A percentile compares a stretch with the other conserved stretches of the same genome.
phyloP scores from a whole-genome alignment of 345 rosid species.

The Eutrema japonicum region DNA sequence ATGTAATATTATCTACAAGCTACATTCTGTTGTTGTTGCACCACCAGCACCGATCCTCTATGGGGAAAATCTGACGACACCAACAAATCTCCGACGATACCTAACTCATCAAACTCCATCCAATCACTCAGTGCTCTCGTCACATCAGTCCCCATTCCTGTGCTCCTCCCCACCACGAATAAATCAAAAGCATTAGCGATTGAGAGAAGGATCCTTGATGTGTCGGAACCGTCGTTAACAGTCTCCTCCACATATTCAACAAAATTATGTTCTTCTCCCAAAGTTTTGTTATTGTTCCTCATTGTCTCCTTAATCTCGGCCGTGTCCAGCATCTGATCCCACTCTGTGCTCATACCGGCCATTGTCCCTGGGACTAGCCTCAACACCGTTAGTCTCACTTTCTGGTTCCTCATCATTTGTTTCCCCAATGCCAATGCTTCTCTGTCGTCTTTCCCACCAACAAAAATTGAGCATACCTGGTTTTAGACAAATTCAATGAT shows the following conservation, averaged over 20 bases:
- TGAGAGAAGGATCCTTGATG: slow-evolving; percentile 43
- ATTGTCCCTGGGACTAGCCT: slow-evolving; percentile 29
- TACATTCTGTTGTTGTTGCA: slow-evolving; percentile 61
- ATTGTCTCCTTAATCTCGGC: slow-evolving; percentile 43
- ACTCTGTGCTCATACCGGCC: slow-evolving; percentile 20
- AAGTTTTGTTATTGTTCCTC: neutral
- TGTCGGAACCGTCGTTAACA: slow-evolving; percentile 50
- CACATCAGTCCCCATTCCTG: slow-evolving; percentile 43
- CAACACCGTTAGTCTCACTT: slow-evolving; percentile 44
- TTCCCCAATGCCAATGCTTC: slow-evolving; percentile 63
- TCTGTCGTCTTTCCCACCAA: slow-evolving; percentile 67
- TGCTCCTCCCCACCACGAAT: slow-evolving; percentile 57
- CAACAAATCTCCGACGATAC: slow-evolving; percentile 64
- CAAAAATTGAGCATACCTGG: slow-evolving; percentile 48
- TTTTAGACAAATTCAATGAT: slow-evolving; percentile 27
- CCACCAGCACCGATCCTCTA: slow-evolving; percentile 53
- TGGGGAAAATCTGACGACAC: slow-evolving; percentile 52
- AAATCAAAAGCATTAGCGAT: slow-evolving; percentile 48
- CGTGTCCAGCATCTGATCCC: slow-evolving; percentile 51
- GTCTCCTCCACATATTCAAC: slow-evolving; percentile 39
- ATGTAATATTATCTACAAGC: slow-evolving; percentile 36
- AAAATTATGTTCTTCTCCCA: neutral
- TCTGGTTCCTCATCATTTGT: slow-evolving; percentile 50
- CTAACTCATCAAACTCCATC: slow-evolving; percentile 69
- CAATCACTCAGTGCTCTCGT: slow-evolving; percentile 56